Evolutionary conservation across 176 grass and related monocot species (phyloP).

Genomic region (Microstegium vimineum): DNA sequence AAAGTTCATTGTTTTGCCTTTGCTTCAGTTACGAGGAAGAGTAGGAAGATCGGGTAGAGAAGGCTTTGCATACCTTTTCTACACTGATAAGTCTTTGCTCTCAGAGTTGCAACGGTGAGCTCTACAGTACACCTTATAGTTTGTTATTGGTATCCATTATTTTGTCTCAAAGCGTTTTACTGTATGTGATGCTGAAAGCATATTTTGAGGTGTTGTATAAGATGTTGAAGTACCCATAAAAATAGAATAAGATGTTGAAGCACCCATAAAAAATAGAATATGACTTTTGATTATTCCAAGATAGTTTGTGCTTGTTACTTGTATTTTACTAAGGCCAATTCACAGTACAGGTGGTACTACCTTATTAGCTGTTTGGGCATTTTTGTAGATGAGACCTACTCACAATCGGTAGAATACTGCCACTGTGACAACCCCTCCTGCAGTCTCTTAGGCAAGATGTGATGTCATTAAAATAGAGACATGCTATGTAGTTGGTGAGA

Average conservation of each 20-base stretch:
- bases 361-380: background rate
- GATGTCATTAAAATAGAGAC: background rate
- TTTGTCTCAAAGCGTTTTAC: background rate
- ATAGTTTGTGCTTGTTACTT: background rate
- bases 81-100: constrained; percentile 79
- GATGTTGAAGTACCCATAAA: background rate
- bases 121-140: background rate
- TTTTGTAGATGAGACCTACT: background rate
- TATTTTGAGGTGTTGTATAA: background rate
- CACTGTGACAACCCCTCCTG: background rate
- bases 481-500: background rate
- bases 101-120: constrained; percentile 69
- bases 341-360: background rate
- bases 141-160: constrained; percentile 21
- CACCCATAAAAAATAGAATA: background rate
- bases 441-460: background rate
- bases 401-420: background rate
- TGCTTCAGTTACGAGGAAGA: constrained; percentile 76
- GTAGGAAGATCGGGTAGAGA: constrained; percentile 90
- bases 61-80: constrained; percentile 83
- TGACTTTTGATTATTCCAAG: background rate
- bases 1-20: constrained; percentile 30
- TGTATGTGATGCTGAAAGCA: constrained; percentile 6
- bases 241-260: too few species aligned
- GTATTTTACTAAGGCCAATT: background rate